These are phyloP conservation scores for Nyssa sinensis DNA, from an alignment of 148 eudicot species.

Conservation along the genomic window DNA sequence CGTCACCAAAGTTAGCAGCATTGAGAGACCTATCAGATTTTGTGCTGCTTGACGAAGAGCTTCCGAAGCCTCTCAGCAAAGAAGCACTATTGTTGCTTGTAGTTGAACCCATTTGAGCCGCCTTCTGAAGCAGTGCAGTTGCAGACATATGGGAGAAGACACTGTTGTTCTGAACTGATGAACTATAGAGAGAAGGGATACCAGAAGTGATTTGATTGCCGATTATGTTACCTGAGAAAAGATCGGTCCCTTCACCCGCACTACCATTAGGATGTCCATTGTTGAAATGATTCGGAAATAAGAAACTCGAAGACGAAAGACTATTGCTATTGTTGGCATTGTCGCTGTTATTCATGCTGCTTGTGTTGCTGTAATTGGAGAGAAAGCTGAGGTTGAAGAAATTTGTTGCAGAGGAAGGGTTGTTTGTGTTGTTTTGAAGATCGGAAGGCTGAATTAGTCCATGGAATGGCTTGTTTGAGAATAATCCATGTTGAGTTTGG, in stretches of 20 bases:
- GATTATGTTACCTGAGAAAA: conserved; percentile 18
- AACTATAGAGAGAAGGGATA: conserved; percentile 18
- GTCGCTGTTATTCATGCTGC: neutral
- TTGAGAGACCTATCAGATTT: neutral
- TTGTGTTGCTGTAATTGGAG: conserved; percentile 1
- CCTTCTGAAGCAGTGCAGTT: conserved; percentile 68
- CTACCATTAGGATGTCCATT: neutral
- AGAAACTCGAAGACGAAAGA: conserved; percentile 3
- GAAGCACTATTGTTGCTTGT: conserved; percentile 43
- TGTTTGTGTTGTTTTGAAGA: conserved; percentile 18
- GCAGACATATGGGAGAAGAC: conserved; percentile 55
- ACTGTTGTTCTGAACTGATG: conserved; percentile 4
- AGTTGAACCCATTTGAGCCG: no score
- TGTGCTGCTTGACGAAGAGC: conserved; percentile 25
- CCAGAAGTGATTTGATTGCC: conserved; percentile 16
- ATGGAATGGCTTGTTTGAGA: conserved; percentile 23
- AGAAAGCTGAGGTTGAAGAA: conserved; percentile 10
- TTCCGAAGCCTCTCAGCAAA: conserved; percentile 38
- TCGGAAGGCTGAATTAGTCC: conserved; percentile 30
- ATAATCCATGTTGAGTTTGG: conserved; percentile 7
- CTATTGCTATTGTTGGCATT: neutral
- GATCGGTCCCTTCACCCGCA: conserved; percentile 9
- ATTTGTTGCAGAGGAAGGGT: neutral
- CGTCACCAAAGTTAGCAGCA: conserved; percentile 22
- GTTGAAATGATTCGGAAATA: conserved; percentile 14